Evolutionary conservation across 2,329 filamentous ascomycete genomes (phyloP), one percentile per base, ranked within the genome.

Genomic region (Cladosporium halotolerans): DNA sequence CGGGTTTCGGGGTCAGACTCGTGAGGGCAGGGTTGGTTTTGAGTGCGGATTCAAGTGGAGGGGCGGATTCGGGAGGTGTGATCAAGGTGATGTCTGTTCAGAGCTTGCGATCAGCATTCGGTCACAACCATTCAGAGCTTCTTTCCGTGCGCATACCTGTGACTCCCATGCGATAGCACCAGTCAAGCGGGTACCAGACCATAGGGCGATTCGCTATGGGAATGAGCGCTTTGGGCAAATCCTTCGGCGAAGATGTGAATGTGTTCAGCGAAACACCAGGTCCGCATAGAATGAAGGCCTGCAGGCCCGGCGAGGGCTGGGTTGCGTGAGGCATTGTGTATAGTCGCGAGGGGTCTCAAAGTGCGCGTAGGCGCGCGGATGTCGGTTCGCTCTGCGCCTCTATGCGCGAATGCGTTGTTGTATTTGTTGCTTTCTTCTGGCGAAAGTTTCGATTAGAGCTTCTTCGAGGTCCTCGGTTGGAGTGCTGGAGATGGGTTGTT

Each of bases 181-280:
- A 92, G 63, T 92, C 88, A 39, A 93, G 80, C 5, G 88, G 85
- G 68, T 93, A 93, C 86, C 89, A 92, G 43, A 93, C 85, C 88
- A 93, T 93, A 1, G 88, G 88, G 61, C 88, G 74, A 68, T 93
- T 93, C 34, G 88, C 88, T 55, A 93, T 86, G 5, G 88, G 88
- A 7, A 93, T 73, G 18, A 93, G 79, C 9, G 88, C 88, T 72
- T 93, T 93, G 9, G 88, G 88, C 57, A 88, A 84, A 66, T 91
- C 85, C 71, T 86, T 83, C 4, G 88, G 85, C 57, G 85, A 88
- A 2, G 86, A 84, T 2, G 87, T 91, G 68, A 93, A 92, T 1
- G 88, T 92, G 43, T 86, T 84, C 61, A 93, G 86, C 0, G 86
- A 90, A 8, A 85, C 88, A 52, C 88, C 88, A 19, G 88, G 88